Evolutionary conservation across 2,329 filamentous ascomycete species (phyloP).

Genomic region (Onygenales sp.): DNA sequence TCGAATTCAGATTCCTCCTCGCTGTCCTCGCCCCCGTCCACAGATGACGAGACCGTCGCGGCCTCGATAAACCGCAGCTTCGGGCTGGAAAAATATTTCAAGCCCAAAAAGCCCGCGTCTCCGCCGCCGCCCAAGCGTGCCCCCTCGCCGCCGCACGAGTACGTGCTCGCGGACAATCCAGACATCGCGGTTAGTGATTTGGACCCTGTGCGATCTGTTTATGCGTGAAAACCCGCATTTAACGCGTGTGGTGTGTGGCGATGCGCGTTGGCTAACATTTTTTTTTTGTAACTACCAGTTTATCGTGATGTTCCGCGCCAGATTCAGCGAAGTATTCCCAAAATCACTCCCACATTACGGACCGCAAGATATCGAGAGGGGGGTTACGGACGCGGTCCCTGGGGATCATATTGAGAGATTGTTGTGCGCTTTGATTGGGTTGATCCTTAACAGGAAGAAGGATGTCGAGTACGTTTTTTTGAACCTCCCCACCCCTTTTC

Average conservation of each 20-base stretch:
- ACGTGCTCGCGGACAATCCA: constrained; percentile 78
- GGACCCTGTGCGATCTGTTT: not conserved
- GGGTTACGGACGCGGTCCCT: constrained; percentile 66
- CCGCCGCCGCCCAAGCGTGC: constrained; percentile 67
- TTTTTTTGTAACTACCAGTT: constrained; percentile 53
- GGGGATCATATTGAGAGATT: constrained; percentile 80
- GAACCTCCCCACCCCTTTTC: constrained; percentile 11
- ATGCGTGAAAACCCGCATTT: constrained; percentile 7
- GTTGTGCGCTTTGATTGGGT: constrained; percentile 75
- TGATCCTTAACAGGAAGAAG: constrained; percentile 94
- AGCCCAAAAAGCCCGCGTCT: constrained; percentile 35
- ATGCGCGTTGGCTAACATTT: constrained; percentile 24
- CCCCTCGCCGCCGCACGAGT: constrained; percentile 83
- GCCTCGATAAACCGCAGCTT: constrained; percentile 31
- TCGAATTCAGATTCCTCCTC: constrained; percentile 48
- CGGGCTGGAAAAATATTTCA: constrained; percentile 41
- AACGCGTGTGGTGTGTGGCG: constrained; percentile 22
- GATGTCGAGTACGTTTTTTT: constrained; percentile 76
- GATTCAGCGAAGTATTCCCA: constrained; percentile 82
- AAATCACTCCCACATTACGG: constrained; percentile 82
- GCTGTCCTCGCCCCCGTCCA: constrained; percentile 49
- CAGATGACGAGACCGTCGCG: constrained; percentile 45
- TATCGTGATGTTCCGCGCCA: constrained; percentile 94
- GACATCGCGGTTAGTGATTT: constrained; percentile 73
- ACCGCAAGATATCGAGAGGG: constrained; percentile 87